These are phyloP conservation scores for Sequoiadendron giganteum DNA, from an alignment of 75 land plant genomes.

Conservation along the genomic window DNA sequence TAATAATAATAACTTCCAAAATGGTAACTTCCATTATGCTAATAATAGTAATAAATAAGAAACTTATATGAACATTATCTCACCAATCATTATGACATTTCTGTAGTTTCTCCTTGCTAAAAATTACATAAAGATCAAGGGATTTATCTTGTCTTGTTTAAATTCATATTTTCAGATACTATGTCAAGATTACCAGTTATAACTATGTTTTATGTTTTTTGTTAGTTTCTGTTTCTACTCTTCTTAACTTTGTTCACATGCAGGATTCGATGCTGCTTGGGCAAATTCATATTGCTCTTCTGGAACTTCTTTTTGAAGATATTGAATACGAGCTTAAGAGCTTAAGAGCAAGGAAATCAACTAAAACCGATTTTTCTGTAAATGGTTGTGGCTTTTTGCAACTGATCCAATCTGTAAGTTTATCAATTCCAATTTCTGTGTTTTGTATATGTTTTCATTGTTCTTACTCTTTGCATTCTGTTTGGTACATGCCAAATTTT, in stretches of 20 bases:
- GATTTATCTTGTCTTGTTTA: neutral
- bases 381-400: slow-evolving; percentile 40
- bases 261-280: slow-evolving; percentile 87
- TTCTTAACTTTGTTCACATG: neutral
- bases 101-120: neutral
- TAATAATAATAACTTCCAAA: neutral
- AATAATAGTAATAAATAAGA: neutral
- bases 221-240: neutral
- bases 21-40: neutral
- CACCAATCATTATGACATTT: neutral
- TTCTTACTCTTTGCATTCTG: neutral
- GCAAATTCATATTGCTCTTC: slow-evolving; percentile 68
- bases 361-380: slow-evolving; percentile 1
- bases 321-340: slow-evolving; percentile 48
- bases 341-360: slow-evolving; percentile 1
- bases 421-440: neutral
- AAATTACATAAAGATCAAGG: neutral
- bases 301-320: slow-evolving; percentile 59
- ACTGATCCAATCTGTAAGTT: slow-evolving; percentile 52
- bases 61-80: neutral
- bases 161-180: neutral
- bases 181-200: neutral
- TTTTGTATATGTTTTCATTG: neutral
- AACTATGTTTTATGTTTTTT: neutral
- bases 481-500: neutral